Evolutionary conservation across 768 basidiomycete genomes (phyloP), one percentile per base, ranked within the genome.

Genomic region (Tylopilus felleus): DNA sequence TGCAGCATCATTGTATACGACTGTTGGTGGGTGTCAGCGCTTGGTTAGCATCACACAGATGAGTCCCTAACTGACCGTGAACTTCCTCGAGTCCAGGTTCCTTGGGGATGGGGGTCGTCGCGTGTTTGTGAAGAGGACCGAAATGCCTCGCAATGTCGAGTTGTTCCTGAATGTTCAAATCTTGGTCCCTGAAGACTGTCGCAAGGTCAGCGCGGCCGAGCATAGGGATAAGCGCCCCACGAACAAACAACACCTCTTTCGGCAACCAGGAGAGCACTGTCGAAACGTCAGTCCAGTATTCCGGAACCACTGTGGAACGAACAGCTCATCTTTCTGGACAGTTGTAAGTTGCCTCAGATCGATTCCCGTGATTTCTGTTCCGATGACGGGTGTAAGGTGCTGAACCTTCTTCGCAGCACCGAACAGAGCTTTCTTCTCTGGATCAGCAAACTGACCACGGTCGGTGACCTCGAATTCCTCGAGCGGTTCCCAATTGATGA

Each of bases 311-410:
- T 4, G 23, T 21, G 46, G 25, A 35, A 70, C 82, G 59, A 59
- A 89, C 87, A 91, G 75, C 62, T 92, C 90, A 63, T 92, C 87
- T 71, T 88, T 91, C 68, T 92, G 88, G 27, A 72, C 54, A 52
- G 78, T 74, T 3, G 83, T 77, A 9, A 91, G 74, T 61, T 87
- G 82, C 52, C 84, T 76, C 23, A 93, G 76, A 69, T 93, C 88
- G 57, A 92, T 73, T 8, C 89, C 90, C 5, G 72, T 65, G 44
- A 92, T 73, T 65, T 92, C 90, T 27, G 87, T 88, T 17, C 89
- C 90, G 59, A 92, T 85, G 35, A 77, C 74, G 2, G 85, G 86
- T 0, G 86, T 87, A 43, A 90, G 71, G 60, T 89, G 77, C 56
- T 75, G 79, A 47, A 90, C 81, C 65, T 84, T 88, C 52, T 74